Evolutionary conservation across 2,329 filamentous ascomycete genomes (phyloP), one percentile per base, ranked within the genome.

Genomic region (Fusarium floridanum): DNA sequence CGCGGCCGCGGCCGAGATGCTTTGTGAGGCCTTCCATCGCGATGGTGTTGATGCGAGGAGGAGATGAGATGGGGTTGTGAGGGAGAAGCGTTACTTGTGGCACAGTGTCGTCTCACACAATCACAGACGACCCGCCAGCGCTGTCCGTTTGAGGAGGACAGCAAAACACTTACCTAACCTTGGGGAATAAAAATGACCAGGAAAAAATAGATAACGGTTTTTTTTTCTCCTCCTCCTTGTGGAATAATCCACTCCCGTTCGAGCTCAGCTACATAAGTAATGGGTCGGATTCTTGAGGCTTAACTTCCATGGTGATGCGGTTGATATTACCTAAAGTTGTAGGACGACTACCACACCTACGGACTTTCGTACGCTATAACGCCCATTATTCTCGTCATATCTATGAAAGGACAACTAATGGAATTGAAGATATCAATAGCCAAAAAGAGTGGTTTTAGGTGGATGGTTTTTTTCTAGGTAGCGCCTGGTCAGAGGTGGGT

Each of bases 1-100:
- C 77, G 27, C 70, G 14, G 14, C 76, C 76, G 24, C 68, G 73
- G 7, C 77, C 76, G 29, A 83, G 71, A 14, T 79, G 71, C 2
- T 65, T 59, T 6, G 76, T 72, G 20, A 81, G 71, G 8, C 63
- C 67, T n/a, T 64, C 77, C 77, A 29, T 77, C 17, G 32, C 45
- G 71, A 41, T 67, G 61, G 16, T 62, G 66, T 57, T 61, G 61
- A 41, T 59, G 45, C 37, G 64, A 59, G 36, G 50, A 32, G 48
- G 24, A 53, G 14, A 34, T 60, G 39, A 24, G 29, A 10, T 55
- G 56, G 60, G 43, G 60, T 22, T 20, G 24, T 4, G 27, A 17
- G 12, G 37, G 14, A 57, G 55, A 29, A 55, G 48, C 6, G 27
- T 32, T 10, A 20, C 43, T 48, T 48, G 48, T 55, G 48, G 27